phyloP scores from a whole-genome alignment of 371 early-diverging fungal species.

The Saksenaea oblongispora region DNA sequence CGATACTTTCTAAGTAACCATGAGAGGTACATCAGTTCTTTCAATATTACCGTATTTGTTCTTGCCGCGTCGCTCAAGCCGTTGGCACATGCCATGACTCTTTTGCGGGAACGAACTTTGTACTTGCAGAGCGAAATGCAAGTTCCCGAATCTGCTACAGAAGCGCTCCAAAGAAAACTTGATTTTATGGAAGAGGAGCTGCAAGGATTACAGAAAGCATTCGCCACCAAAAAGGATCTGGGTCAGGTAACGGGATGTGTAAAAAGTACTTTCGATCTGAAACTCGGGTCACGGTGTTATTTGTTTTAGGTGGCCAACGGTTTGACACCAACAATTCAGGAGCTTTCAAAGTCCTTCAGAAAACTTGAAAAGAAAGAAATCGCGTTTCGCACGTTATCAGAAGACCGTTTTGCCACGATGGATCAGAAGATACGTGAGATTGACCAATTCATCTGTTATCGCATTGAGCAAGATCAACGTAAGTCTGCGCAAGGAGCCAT shows the following conservation, averaged over 20 bases:
- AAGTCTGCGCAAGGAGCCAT: constrained; percentile 20
- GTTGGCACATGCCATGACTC: constrained; percentile 44
- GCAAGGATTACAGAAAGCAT: constrained; percentile 42
- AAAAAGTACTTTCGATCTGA: not conserved
- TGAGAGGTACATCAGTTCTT: constrained; percentile 58
- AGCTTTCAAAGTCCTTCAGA: constrained; percentile 50
- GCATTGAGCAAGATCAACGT: constrained; percentile 54
- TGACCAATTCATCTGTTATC: constrained; percentile 48
- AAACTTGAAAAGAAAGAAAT: constrained; percentile 55
- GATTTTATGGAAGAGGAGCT: constrained; percentile 50
- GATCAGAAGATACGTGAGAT: constrained; percentile 56
- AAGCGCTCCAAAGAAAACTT: constrained; percentile 41
- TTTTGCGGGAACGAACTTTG: constrained; percentile 54
- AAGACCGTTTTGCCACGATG: constrained; percentile 53
- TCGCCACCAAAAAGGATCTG: constrained; percentile 54
- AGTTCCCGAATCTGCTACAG: constrained; percentile 48
- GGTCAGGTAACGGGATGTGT: constrained; percentile 22
- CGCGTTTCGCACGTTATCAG: constrained; percentile 46
- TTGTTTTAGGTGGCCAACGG: constrained; percentile 17
- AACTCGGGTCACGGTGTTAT: not conserved
- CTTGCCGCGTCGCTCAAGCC: constrained; percentile 64
- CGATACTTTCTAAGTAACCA: constrained; percentile 55
- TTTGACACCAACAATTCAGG: constrained; percentile 30
- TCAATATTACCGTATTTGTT: constrained; percentile 62
- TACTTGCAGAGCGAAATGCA: constrained; percentile 55